Evolutionary conservation across 2,329 filamentous ascomycete genomes (phyloP).

Genomic region (Metarhizium robertsii): DNA sequence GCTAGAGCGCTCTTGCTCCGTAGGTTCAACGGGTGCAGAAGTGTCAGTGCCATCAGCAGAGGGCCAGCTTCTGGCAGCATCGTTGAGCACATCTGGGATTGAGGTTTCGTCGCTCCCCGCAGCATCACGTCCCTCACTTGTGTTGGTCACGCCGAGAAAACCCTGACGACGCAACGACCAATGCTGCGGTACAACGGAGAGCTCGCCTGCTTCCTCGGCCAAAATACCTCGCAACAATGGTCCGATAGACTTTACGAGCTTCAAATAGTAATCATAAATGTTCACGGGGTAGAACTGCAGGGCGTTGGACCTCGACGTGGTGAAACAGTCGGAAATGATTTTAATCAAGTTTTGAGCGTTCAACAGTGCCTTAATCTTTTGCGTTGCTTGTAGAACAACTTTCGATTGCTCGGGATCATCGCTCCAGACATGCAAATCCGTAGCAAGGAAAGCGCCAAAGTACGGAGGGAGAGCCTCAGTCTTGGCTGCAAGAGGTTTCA

Average conservation of each 20-base stretch:
- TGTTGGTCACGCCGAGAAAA: conserved; percentile 13
- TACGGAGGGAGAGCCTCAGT: conserved; percentile 48
- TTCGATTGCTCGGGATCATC: conserved; percentile 24
- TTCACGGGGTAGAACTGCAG: conserved; percentile 69
- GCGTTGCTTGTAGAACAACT: conserved; percentile 57
- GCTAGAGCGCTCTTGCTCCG: conserved; percentile 32
- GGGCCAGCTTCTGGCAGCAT: conserved; percentile 16
- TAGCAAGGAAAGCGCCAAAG: conserved; percentile 57
- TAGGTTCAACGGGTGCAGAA: conserved; percentile 20
- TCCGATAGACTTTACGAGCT: conserved; percentile 66
- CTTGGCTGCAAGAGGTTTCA: conserved; percentile 54
- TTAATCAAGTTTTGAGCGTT: conserved; percentile 68
- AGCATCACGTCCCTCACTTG: conserved; percentile 14
- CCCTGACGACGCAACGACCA: conserved; percentile 39
- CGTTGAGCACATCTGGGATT: conserved; percentile 22
- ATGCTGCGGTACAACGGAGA: conserved; percentile 61
- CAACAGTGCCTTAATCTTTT: conserved; percentile 67
- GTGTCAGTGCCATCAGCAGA: conserved; percentile 13
- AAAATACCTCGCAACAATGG: conserved; percentile 70
- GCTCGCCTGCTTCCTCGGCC: conserved; percentile 74
- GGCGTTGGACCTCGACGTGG: conserved; percentile 52
- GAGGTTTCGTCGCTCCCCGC: conserved; percentile 13
- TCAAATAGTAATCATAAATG: conserved; percentile 72
- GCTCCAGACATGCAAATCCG: conserved; percentile 25
- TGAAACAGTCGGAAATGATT: conserved; percentile 66